phyloP scores from a whole-genome alignment of 805 yeast genomes.

The Cyberlindnera mississippiensis region DNA sequence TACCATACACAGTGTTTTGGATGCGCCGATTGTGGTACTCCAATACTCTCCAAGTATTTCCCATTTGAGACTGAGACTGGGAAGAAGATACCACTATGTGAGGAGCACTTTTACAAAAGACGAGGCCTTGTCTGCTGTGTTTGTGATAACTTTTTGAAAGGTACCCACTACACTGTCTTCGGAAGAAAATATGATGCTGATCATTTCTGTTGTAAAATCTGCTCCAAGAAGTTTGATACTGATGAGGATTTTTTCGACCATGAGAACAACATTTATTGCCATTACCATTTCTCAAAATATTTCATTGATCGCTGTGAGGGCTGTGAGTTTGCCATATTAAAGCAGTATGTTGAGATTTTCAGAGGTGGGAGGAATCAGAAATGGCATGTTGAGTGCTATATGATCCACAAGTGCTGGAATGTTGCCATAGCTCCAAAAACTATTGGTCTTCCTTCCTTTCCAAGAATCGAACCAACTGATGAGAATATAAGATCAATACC shows the following conservation, averaged over 20 bases:
- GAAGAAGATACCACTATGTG: constrained; percentile 70
- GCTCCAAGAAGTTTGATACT: constrained; percentile 80
- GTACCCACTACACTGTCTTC: constrained; percentile 90
- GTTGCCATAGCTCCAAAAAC: constrained; percentile 66
- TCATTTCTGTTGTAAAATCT: constrained; percentile 88
- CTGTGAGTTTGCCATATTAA: constrained; percentile 84
- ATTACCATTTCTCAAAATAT: constrained; percentile 81
- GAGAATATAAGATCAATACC: constrained; percentile 22
- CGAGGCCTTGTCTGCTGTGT: constrained; percentile 80
- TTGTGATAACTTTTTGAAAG: constrained; percentile 82
- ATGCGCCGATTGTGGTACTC: constrained; percentile 78
- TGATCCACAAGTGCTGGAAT: constrained; percentile 97
- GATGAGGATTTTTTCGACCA: constrained; percentile 93
- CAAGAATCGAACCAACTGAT: constrained; percentile 25
- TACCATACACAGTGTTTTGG: constrained; percentile 87
- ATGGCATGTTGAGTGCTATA: constrained; percentile 99
- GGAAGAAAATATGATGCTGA: constrained; percentile 91
- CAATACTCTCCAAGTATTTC: constrained; percentile 84
- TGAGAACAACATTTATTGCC: constrained; percentile 79
- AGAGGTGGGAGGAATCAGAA: constrained; percentile 90
- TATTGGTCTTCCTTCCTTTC: constrained; percentile 41
- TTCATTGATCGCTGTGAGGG: constrained; percentile 92
- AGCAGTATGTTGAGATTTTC: constrained; percentile 89
- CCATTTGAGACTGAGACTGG: constrained; percentile 56
- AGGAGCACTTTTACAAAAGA: constrained; percentile 85